Base-by-base conservation (phyloP, 306 rosid genomes). In the Fragaria nilgerrensis region DNA sequence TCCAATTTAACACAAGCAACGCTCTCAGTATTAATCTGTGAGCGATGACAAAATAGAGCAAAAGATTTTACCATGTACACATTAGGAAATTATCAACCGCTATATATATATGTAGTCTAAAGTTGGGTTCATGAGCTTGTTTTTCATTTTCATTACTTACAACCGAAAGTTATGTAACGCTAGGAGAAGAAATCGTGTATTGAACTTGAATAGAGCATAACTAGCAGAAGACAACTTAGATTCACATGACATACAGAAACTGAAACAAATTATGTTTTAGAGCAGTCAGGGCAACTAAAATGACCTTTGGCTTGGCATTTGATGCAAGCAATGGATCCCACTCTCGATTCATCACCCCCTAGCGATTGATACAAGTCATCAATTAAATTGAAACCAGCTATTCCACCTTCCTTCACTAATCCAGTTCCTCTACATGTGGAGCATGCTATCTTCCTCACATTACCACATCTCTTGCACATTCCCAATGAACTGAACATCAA, bases 381-480 rank as follows among this genome's bases (percentile, higher is more conserved):
- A 34, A 84, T 67, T 37, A 87, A 72, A 58, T 64, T 81, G 3
- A 81, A 45, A 45, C 90, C 87, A 27, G 83, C 72, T 16, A 84
- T 58, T 47, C 82, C 91, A 11, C 91, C 97, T 85, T 88, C 89
- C 79, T 77, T 91, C 75, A 87, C 62, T 1, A 83, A 80, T 65
- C 97, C 97, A 41, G 84, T 86, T 82, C 96, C 97, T 87, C 25
- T 86, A 70, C 98, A 91, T 76, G 65, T 85, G 41, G 88, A 63
- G 84, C 98, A 93, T 41, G 97, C 97, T 85, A 84, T 82, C 86
- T 86, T 84, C 87, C 83, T 85, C 77, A 93, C 53, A 76, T 93
- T 88, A 62, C 97, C 98, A 55, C 98, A 93, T 78, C 86, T 77
- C 86, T 85, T 94, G 90, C 97, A 94, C 93, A 94, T 77, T 14